These are phyloP conservation scores for Cyberlindnera amylophila DNA, from an alignment of 805 yeast genomes.

Conservation along the genomic window DNA sequence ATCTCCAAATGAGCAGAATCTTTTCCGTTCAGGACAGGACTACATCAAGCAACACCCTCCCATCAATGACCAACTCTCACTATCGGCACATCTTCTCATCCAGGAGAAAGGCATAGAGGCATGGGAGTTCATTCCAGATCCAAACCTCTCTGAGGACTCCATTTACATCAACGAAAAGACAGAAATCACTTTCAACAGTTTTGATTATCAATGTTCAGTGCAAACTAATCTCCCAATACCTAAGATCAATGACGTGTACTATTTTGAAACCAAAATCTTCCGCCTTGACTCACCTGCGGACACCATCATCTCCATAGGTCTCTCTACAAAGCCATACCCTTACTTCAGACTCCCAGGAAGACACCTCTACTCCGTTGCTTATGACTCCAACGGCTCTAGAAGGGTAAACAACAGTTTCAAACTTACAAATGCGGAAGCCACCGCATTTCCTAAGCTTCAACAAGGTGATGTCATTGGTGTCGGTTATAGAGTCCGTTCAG, in stretches of 20 bases:
- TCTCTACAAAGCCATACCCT: conserved; percentile 72
- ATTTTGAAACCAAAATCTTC: conserved; percentile 60
- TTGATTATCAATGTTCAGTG: conserved; percentile 41
- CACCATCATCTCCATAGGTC: conserved; percentile 59
- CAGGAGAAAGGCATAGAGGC: conserved; percentile 84
- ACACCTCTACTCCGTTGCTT: conserved; percentile 62
- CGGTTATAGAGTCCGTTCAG: conserved; percentile 78
- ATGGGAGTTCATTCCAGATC: conserved; percentile 60
- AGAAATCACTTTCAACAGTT: conserved; percentile 24
- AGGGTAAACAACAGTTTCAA: conserved; percentile 59
- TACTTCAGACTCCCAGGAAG: conserved; percentile 73
- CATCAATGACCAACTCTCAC: conserved; percentile 19
- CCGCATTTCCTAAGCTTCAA: conserved; percentile 41
- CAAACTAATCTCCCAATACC: conserved; percentile 42
- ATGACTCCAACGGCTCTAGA: conserved; percentile 69
- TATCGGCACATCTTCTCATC: conserved; percentile 37
- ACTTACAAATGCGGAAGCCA: conserved; percentile 27
- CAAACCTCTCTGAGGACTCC: conserved; percentile 46
- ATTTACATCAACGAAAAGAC: conserved; percentile 47
- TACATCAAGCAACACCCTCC: conserved; percentile 24
- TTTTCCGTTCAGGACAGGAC: conserved; percentile 43
- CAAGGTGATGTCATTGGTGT: conserved; percentile 94
- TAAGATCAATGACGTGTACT: conserved; percentile 53
- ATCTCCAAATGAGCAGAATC: conserved; percentile 52
- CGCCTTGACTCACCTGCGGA: conserved; percentile 35